A percentile compares a stretch with the other conserved stretches of the same genome.
These are phyloP conservation scores for Aspergillus sp. DNA, from an alignment of 2,329 filamentous ascomycete genomes.

Conservation along the genomic window DNA sequence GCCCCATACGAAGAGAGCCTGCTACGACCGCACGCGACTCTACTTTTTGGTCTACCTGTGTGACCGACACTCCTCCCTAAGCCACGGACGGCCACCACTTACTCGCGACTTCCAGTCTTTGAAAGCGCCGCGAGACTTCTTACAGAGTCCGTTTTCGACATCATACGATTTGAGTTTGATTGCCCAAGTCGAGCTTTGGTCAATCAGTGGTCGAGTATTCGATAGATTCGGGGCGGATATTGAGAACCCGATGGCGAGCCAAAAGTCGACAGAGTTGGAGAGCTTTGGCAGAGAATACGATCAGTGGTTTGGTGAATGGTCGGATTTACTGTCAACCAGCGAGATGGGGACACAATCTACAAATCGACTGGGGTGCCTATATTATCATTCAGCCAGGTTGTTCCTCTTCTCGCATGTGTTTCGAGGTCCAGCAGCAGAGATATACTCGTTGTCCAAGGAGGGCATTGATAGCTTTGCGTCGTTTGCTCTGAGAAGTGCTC, in stretches of 20 bases:
- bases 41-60: background rate
- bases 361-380: background rate
- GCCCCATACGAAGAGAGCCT: background rate
- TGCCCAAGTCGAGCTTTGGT: background rate
- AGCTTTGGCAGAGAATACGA: background rate
- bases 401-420: background rate
- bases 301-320: background rate
- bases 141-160: background rate
- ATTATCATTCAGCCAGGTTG: background rate
- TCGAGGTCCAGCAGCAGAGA: background rate
- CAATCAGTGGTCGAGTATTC: background rate
- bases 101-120: background rate
- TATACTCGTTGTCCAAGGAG: background rate
- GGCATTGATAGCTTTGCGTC: background rate
- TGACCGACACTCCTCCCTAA: background rate
- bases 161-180: background rate
- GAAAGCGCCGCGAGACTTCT: background rate
- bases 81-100: background rate
- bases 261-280: background rate
- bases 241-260: background rate
- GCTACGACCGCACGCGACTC: background rate
- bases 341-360: background rate
- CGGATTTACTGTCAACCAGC: background rate
- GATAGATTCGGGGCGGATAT: background rate
- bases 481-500: background rate